A percentile compares a stretch with the other conserved stretches of the same genome.
Conservation (phyloP, 768 basidiomycete species). For the Pisolithus microcarpus region DNA sequence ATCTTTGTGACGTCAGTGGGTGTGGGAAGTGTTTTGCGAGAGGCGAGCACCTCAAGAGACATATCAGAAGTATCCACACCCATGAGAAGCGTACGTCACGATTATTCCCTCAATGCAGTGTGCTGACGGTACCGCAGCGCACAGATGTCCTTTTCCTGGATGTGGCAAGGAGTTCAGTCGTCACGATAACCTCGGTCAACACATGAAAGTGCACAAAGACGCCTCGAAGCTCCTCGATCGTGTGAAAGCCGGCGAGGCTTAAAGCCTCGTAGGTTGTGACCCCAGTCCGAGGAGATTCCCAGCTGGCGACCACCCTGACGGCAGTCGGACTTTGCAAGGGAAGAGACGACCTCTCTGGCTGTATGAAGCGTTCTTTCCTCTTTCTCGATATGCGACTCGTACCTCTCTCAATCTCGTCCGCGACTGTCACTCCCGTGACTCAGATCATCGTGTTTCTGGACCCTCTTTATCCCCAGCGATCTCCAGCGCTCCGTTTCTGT, state of each 20-base stretch:
- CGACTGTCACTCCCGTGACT: slow-evolving; percentile 17
- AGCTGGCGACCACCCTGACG: slow-evolving; percentile 13
- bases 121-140: slow-evolving; percentile 42
- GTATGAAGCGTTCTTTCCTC: slow-evolving; percentile 8
- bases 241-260: slow-evolving; percentile 16
- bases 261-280: background rate
- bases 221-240: slow-evolving; percentile 23
- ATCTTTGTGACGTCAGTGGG: slow-evolving; percentile 70
- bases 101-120: slow-evolving; percentile 3
- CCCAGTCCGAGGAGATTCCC: slow-evolving; percentile 16
- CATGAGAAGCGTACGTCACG: slow-evolving; percentile 76
- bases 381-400: slow-evolving; percentile 15
- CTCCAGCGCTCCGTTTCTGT: slow-evolving; percentile 8
- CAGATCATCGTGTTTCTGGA: slow-evolving; percentile 13
- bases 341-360: background rate
- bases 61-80: slow-evolving; percentile 83
- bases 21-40: slow-evolving; percentile 87
- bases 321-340: slow-evolving; percentile 22
- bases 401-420: slow-evolving; percentile 10
- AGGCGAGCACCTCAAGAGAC: slow-evolving; percentile 86
- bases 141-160: slow-evolving; percentile 70
- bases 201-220: slow-evolving; percentile 72
- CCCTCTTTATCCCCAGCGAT: slow-evolving; percentile 3
- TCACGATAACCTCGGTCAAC: slow-evolving; percentile 84
- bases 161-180: slow-evolving; percentile 83